Percentiles rank a stretch among this genome's conserved stretches.
phyloP scores from a whole-genome alignment of 164 flowering plant genomes.

The Annona cherimola region DNA sequence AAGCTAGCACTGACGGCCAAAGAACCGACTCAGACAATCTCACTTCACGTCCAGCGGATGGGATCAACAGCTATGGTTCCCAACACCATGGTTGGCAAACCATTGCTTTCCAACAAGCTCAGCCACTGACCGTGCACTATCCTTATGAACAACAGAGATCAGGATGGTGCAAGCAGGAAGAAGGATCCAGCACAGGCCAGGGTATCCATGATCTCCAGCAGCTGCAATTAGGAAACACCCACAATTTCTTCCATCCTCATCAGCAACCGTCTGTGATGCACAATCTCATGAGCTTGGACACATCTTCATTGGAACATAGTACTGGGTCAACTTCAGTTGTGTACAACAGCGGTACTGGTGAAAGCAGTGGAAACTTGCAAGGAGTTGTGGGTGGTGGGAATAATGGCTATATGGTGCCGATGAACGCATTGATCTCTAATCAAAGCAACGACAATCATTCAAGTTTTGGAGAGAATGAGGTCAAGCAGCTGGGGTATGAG shows the following conservation, averaged over 20 bases:
- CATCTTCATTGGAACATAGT: constrained; percentile 56
- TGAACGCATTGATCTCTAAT: constrained; percentile 28
- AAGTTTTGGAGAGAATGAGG: constrained; percentile 31
- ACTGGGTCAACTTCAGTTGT: constrained; percentile 43
- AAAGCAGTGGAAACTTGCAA: constrained; percentile 10
- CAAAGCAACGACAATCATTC: constrained; percentile 25
- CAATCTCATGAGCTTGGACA: constrained; percentile 53
- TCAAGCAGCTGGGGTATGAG: constrained; percentile 36
- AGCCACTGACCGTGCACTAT: constrained; percentile 41
- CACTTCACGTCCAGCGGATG: constrained; percentile 32
- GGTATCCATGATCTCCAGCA: constrained; percentile 32
- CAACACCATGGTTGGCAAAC: constrained; percentile 45
- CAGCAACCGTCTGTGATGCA: constrained; percentile 48
- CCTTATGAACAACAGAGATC: constrained; percentile 34
- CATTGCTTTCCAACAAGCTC: constrained; percentile 54
- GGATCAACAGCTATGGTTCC: constrained; percentile 27
- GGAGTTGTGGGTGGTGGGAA: constrained; percentile 19
- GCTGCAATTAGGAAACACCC: constrained; percentile 50
- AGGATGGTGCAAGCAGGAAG: constrained; percentile 77
- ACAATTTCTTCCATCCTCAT: constrained; percentile 39
- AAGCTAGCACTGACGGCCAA: constrained; percentile 27
- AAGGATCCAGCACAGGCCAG: constrained; percentile 21
- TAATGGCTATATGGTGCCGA: constrained; percentile 27
- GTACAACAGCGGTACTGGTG: constrained; percentile 24
- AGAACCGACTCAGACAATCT: constrained; percentile 24